These are phyloP conservation scores for Colletotrichum sp. DNA, from an alignment of 2,329 filamentous ascomycete species.

Conservation along the genomic window DNA sequence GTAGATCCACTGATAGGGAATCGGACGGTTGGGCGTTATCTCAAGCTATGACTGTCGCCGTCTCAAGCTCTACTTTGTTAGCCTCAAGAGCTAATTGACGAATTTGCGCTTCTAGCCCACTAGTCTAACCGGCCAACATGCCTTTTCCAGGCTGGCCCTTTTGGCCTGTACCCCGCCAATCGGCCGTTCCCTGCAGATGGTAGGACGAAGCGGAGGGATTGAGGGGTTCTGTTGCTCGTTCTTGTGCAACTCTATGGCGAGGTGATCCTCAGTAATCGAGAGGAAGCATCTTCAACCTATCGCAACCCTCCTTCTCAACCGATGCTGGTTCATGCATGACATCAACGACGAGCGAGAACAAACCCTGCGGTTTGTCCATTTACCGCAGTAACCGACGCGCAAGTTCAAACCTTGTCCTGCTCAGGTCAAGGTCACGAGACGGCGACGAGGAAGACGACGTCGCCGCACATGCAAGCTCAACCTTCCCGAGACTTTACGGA, in stretches of 20 bases:
- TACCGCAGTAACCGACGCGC: slow-evolving; percentile 7
- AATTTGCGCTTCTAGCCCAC: background rate
- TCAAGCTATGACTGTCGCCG: slow-evolving; percentile 4
- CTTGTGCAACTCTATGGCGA: background rate
- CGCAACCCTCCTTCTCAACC: background rate
- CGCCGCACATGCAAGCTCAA: background rate
- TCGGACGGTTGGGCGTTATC: slow-evolving; percentile 5
- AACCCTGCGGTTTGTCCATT: background rate
- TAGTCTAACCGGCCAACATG: background rate
- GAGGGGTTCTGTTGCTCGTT: background rate
- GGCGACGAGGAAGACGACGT: background rate
- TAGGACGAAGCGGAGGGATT: background rate
- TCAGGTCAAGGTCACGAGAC: background rate
- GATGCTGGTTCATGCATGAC: slow-evolving; percentile 23
- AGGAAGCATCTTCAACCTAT: background rate
- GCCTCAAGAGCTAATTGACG: background rate
- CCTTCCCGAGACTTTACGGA: background rate
- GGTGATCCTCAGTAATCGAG: background rate
- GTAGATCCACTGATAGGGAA: slow-evolving; percentile 20
- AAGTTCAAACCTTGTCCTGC: background rate
- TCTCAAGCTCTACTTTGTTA: background rate
- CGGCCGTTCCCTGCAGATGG: background rate
- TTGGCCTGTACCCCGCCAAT: background rate
- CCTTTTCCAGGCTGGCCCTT: background rate
- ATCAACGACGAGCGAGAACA: slow-evolving; percentile 12